These are phyloP conservation scores for Scleromitrula shiraiana DNA, from an alignment of 2,329 filamentous ascomycete species.

Conservation along the genomic window DNA sequence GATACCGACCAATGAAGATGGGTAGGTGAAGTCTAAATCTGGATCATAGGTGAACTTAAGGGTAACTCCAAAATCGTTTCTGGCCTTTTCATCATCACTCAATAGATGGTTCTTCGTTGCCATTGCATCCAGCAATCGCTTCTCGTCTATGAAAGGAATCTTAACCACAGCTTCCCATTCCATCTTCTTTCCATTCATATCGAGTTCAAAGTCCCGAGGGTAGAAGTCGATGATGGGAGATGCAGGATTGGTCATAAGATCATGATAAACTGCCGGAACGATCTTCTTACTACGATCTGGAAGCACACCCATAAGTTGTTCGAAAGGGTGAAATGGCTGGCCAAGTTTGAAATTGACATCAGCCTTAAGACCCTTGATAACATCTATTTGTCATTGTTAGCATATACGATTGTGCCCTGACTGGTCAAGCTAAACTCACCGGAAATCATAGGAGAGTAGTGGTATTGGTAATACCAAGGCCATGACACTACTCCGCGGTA, in stretches of 20 bases:
- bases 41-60: slow-evolving; percentile 86
- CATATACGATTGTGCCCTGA: neutral
- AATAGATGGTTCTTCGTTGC: slow-evolving; percentile 71
- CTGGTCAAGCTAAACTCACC: slow-evolving; percentile 37
- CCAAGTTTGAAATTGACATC: slow-evolving; percentile 89
- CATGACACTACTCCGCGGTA: slow-evolving; percentile 95
- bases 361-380: slow-evolving; percentile 77
- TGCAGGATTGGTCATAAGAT: slow-evolving; percentile 81
- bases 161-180: slow-evolving; percentile 99
- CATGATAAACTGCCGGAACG: slow-evolving; percentile 78
- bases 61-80: slow-evolving; percentile 87
- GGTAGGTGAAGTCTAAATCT: slow-evolving; percentile 72
- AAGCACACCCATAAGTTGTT: slow-evolving; percentile 96
- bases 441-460: slow-evolving; percentile 96
- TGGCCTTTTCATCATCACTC: slow-evolving; percentile 66
- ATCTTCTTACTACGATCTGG: slow-evolving; percentile 97
- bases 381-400: slow-evolving; percentile 46
- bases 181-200: slow-evolving; percentile 99
- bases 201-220: slow-evolving; percentile 89
- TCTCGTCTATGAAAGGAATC: slow-evolving; percentile 96
- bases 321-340: slow-evolving; percentile 88
- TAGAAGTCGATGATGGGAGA: slow-evolving; percentile 98
- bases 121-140: slow-evolving; percentile 78
- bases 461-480: slow-evolving; percentile 97
- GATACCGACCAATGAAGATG: slow-evolving; percentile 77